phyloP scores from a whole-genome alignment of 768 basidiomycete species.

The Macrolepiota fuliginosa region DNA sequence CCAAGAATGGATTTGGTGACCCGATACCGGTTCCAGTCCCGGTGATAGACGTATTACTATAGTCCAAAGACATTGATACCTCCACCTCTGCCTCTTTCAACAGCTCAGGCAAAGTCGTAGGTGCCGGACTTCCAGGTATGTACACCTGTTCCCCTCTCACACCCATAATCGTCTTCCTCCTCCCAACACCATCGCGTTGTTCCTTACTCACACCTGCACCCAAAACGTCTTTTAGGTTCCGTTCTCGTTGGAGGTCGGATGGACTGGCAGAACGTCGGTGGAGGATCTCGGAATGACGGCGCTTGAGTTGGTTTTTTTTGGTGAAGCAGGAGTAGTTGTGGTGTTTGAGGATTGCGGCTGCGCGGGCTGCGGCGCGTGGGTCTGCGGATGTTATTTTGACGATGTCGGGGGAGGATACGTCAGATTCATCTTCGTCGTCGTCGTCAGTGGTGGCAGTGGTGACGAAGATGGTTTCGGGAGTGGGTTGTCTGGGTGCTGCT shows the following conservation, averaged over 20 bases:
- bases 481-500: conserved; percentile 4
- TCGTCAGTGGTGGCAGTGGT: conserved; percentile 20
- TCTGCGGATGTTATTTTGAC: conserved; percentile 85
- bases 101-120: conserved; percentile 50
- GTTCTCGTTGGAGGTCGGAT: conserved; percentile 12
- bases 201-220: conserved; percentile 31
- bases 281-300: conserved; percentile 25
- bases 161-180: conserved; percentile 33
- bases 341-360: conserved; percentile 92
- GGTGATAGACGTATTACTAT: conserved; percentile 8
- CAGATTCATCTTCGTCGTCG: conserved; percentile 26
- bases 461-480: conserved; percentile 10
- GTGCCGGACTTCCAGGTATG: conserved; percentile 51
- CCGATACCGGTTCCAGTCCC: not conserved
- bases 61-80: conserved; percentile 24
- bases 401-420: conserved; percentile 50
- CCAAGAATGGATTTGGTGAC: conserved; percentile 13
- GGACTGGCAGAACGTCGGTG: conserved; percentile 30
- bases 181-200: conserved; percentile 13
- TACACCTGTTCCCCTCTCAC: conserved; percentile 51
- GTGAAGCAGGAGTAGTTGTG: conserved; percentile 87
- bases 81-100: conserved; percentile 58
- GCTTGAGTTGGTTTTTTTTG: conserved; percentile 40
- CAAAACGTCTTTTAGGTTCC: conserved; percentile 28
- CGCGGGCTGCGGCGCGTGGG: conserved; percentile 83